Conservation (phyloP, 345 rosid species). For the Clarkia xantiana region DNA sequence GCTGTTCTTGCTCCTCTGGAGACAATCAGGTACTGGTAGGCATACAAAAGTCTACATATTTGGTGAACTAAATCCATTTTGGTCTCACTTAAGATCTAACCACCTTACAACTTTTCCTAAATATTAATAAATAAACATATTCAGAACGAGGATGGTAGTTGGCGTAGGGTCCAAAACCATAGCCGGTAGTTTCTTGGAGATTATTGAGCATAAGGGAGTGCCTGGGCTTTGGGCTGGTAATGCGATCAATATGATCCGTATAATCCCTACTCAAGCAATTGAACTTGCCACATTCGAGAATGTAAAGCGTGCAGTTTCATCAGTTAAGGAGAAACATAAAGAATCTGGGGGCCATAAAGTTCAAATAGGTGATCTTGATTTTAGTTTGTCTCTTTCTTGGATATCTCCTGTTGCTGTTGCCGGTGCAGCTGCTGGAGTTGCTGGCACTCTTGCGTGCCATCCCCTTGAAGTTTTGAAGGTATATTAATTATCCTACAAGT, state of each 20-base stretch:
- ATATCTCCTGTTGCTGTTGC: conserved; percentile 85
- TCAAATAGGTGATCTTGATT: conserved; percentile 48
- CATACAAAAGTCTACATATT: conserved; percentile 4
- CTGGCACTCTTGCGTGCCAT: conserved; percentile 84
- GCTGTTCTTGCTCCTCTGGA: conserved; percentile 97
- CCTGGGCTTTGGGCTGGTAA: conserved; percentile 98
- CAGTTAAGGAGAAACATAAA: conserved; percentile 58
- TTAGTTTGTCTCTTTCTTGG: conserved; percentile 61
- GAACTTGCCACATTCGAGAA: conserved; percentile 90
- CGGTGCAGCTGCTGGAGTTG: conserved; percentile 95
- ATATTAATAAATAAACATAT: neutral
- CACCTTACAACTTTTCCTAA: neutral
- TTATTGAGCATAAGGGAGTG: conserved; percentile 91
- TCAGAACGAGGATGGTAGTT: conserved; percentile 95
- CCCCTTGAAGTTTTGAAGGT: conserved; percentile 99
- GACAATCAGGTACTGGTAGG: conserved; percentile 98
- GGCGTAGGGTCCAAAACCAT: conserved; percentile 90
- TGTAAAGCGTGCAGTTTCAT: conserved; percentile 71
- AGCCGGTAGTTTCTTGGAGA: conserved; percentile 76
- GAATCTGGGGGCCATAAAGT: conserved; percentile 33
- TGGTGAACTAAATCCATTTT: conserved; percentile 1
- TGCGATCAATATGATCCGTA: conserved; percentile 80
- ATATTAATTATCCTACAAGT: neutral
- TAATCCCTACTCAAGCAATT: conserved; percentile 91
- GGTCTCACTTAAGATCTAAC: neutral